Evolutionary conservation across 2,329 filamentous ascomycete genomes (phyloP), one percentile per base, ranked within the genome.

Genomic region (Fusarium burgessii): DNA sequence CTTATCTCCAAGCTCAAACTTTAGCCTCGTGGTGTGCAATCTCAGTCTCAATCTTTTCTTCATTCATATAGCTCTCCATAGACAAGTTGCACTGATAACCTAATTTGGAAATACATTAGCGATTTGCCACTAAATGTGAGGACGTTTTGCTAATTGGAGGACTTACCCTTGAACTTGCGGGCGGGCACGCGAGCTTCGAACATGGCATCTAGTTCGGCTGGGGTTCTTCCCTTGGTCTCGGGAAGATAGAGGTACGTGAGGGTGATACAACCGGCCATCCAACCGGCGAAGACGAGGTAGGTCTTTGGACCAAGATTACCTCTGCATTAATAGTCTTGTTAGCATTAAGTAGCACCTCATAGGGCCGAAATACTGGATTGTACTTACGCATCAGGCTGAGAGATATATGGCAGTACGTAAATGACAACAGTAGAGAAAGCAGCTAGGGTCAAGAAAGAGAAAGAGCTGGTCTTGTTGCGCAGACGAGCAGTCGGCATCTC

Each of bases 51-150:
- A 54, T 23, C 4, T 54, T 54, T 11, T 54, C 50, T 14, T 54
- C 50, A 54, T 54, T 54, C 50, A 54, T 54, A 17, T 54, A 54
- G 6, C 50, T 54, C n/a, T 54, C 50, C 50, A 54, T 54, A 15
- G 50, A 54, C 5, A 54, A n/a, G 2, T 42, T 54, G 15, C 50
- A 54, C 25, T 54, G 36, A 23, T 54, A 54, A n/a, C 42, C 50
- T 54, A 14, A 11, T 3, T 1, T 0, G n/a, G 11, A 29, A 50
- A 25, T 14, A 45, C 8, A 13, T 54, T 54, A 54, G 50, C 6
- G 12, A 17, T 41, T 18, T 2, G 2, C 14, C 23, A 4, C 27
- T 17, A 12, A 32, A 18, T 8, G 2, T 6, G 3, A 1, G 1
- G 2, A 13, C 0, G 2, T 5, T 7, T 40, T 10, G n/a, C 5